Base-by-base conservation (phyloP, 2,329 filamentous ascomycete genomes). In the Epichloe typhina region DNA sequence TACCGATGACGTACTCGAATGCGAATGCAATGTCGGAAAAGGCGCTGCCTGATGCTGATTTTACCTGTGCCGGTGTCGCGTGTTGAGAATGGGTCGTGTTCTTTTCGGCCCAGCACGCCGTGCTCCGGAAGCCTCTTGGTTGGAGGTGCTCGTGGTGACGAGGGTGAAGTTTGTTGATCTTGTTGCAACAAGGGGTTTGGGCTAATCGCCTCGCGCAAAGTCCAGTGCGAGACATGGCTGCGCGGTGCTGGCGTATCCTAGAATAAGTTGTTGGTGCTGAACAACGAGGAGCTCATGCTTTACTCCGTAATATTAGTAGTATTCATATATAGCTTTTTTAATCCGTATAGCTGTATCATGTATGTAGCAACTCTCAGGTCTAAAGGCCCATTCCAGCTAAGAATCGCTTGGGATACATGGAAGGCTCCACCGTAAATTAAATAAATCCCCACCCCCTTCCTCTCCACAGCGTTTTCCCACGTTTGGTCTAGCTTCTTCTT, bases 11-110 rank as follows among this genome's bases (percentile, higher is more conserved):
- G 36, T 57, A 67, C 65, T 68, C 65, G 46, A 68, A 68, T n/a
- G 65, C 65, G 56, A 68, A 67, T 3, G 59, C 65, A 51, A 68
- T 61, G 52, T 67, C 62, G 3, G 62, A 63, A 40, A 64, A 57
- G 19, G 59, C 57, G 41, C 59, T 60, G 35, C 55, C 19, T 26
- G 13, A 15, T 21, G 19, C 13, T 11, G 12, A 55, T 35, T 58
- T 53, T 38, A 54, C 55, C 13, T n/a, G 49, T 17, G 47, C 54
- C 50, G 19, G 12, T 4, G 33, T 19, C 15, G 38, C 13, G 6
- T 19, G 44, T 33, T 19, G 13, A 38, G 36, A 35, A 39, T 11
- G 15, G 11, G 38, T 4, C 17, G 45, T n/a, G 5, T 35, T 33
- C 21, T 43, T 51, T 19, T 51, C 49, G 9, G 46, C 36, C 15